Conservation (phyloP, 2,329 filamentous ascomycete species). For the Pseudogymnoascus verrucosus region DNA sequence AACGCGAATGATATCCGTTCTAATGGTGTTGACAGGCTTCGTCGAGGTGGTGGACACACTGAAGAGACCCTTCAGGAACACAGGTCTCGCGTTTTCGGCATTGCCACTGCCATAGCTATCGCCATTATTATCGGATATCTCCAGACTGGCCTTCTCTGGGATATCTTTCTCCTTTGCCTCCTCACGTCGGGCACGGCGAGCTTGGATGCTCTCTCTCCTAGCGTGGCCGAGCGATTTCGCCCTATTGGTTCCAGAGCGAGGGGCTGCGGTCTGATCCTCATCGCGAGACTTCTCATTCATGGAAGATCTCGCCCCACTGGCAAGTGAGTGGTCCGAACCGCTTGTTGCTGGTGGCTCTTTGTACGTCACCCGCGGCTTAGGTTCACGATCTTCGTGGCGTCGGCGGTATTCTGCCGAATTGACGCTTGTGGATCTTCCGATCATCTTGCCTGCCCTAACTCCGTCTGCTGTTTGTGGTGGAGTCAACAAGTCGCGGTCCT, state of each 20-base stretch:
- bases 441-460: constrained; percentile 54
- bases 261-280: constrained; percentile 41
- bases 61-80: constrained; percentile 92
- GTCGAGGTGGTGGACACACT: constrained; percentile 95
- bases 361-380: constrained; percentile 39
- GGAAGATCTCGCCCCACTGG: constrained; percentile 9
- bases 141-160: constrained; percentile 82
- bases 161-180: constrained; percentile 68
- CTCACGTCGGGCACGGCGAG: constrained; percentile 66
- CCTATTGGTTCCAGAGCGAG: constrained; percentile 57
- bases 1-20: constrained; percentile 83
- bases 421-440: constrained; percentile 85
- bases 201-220: constrained; percentile 85
- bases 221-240: constrained; percentile 86
- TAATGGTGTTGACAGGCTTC: constrained; percentile 78
- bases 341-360: constrained; percentile 67
- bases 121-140: constrained; percentile 57
- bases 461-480: constrained; percentile 59
- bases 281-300: constrained; percentile 40
- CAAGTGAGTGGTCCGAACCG: constrained; percentile 65
- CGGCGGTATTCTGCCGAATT: constrained; percentile 77
- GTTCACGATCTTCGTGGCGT: constrained; percentile 50
- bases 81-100: constrained; percentile 81
- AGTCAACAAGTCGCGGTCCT: constrained; percentile 70
- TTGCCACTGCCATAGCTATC: constrained; percentile 57